Percentiles rank a stretch among this genome's conserved stretches.
Evolutionary conservation across 2,329 filamentous ascomycete genomes (phyloP).

Genomic region (Aaosphaeria pasadenensis): DNA sequence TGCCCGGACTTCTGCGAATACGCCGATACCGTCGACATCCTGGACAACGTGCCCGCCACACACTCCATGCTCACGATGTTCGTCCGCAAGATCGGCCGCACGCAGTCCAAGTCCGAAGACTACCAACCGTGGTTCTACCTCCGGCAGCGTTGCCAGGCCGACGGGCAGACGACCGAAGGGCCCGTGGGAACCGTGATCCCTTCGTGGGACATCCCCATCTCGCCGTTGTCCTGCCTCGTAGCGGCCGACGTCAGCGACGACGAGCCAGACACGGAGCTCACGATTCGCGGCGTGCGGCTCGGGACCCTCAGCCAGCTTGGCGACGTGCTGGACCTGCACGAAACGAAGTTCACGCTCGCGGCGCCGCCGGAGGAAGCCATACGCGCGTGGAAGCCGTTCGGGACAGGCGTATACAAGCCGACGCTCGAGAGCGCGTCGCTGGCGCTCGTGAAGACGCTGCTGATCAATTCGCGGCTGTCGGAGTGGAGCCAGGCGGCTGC

Average conservation of each 20-base stretch:
- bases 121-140: background rate
- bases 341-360: background rate
- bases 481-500: background rate
- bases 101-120: background rate
- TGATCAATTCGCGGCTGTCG: background rate
- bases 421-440: background rate
- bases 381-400: background rate
- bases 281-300: background rate
- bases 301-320: background rate
- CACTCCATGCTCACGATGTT: background rate
- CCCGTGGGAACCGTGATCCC: background rate
- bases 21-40: background rate
- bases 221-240: background rate
- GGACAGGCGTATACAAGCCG: background rate
- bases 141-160: background rate
- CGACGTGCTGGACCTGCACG: background rate
- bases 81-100: background rate
- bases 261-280: background rate
- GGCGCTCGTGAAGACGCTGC: slow-evolving; percentile 1
- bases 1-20: slow-evolving; percentile 2
- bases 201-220: background rate
- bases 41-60: background rate
- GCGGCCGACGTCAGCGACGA: background rate
- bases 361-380: background rate
- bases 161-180: background rate